Percentiles rank a stretch among this genome's conserved stretches.
Evolutionary conservation across 2,329 filamentous ascomycete species (phyloP).

Genomic region (Penicillium sp.): DNA sequence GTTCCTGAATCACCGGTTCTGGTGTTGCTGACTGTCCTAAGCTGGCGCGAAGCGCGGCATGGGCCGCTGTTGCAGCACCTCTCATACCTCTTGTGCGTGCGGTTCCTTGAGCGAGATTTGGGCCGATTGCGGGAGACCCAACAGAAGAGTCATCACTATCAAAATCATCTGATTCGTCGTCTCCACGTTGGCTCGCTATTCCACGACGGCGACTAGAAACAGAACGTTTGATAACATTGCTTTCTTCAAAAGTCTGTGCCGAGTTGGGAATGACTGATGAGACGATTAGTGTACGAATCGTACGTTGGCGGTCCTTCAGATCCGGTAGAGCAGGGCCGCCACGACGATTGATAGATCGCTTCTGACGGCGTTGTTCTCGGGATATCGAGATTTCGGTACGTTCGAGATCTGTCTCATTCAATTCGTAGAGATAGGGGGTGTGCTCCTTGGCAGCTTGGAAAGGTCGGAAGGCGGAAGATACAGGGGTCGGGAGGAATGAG

Average conservation of each 20-base stretch:
- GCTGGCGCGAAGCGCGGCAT: conserved; percentile 78
- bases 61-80: conserved; percentile 82
- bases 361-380: conserved; percentile 90
- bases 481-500: conserved; percentile 82
- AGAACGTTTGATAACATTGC: conserved; percentile 80
- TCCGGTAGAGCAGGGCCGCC: conserved; percentile 94
- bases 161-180: conserved; percentile 84
- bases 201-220: conserved; percentile 66
- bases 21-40: conserved; percentile 86
- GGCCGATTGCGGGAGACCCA: conserved; percentile 80
- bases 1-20: conserved; percentile 74
- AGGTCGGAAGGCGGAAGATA: conserved; percentile 82
- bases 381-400: conserved; percentile 91
- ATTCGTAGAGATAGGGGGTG: conserved; percentile 89
- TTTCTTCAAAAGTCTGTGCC: conserved; percentile 78
- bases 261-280: conserved; percentile 91
- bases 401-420: conserved; percentile 88
- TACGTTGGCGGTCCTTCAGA: conserved; percentile 90
- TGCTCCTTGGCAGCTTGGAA: conserved; percentile 94
- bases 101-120: conserved; percentile 70
- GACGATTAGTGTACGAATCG: conserved; percentile 88
- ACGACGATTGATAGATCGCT: conserved; percentile 89
- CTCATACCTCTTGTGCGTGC: conserved; percentile 86
- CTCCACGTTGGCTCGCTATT: conserved; percentile 56
- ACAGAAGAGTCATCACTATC: conserved; percentile 87